These are phyloP conservation scores for Apiotrichum sp. DNA, from an alignment of 1,284 basidiomycete species.

Conservation along the genomic window DNA sequence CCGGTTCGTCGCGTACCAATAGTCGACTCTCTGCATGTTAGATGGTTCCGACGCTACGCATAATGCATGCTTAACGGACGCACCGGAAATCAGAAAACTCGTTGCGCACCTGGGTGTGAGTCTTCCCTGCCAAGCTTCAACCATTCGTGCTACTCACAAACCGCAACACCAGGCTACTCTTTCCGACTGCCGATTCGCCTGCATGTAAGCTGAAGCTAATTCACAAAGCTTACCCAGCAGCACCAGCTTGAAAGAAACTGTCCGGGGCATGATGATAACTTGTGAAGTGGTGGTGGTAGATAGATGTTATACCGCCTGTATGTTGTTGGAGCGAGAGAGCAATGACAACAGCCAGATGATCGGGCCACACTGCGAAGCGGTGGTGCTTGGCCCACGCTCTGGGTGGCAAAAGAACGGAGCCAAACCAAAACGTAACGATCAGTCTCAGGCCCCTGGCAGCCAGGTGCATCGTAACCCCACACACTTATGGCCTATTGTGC, in stretches of 20 bases:
- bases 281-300: too few species aligned
- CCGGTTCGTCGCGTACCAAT: conserved; percentile 27
- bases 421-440: too few species aligned
- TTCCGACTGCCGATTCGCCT: conserved; percentile 97
- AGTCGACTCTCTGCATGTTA: conserved; percentile 39
- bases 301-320: too few species aligned
- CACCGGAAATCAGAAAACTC: conserved; percentile 97
- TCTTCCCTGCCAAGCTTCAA: background rate
- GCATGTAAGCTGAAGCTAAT: conserved; percentile 4
- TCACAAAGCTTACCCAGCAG: conserved; percentile 61
- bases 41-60: too few species aligned
- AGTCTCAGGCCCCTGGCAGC: too few species aligned
- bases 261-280: conserved; percentile 30
- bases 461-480: too few species aligned
- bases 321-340: too few species aligned
- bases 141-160: conserved; percentile 59
- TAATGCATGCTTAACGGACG: conserved; percentile 13
- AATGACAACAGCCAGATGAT: too few species aligned
- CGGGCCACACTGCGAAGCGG: too few species aligned
- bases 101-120: conserved; percentile 54
- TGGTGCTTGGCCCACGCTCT: too few species aligned
- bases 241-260: conserved; percentile 64
- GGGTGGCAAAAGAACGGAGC: too few species aligned
- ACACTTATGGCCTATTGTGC: too few species aligned
- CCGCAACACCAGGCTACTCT: conserved; percentile 88